A percentile compares a stretch with the other conserved stretches of the same genome.
These are phyloP conservation scores for Fraxinus xanthoxyloides DNA, from an alignment of 305 asterid genomes.

Conservation along the genomic window DNA sequence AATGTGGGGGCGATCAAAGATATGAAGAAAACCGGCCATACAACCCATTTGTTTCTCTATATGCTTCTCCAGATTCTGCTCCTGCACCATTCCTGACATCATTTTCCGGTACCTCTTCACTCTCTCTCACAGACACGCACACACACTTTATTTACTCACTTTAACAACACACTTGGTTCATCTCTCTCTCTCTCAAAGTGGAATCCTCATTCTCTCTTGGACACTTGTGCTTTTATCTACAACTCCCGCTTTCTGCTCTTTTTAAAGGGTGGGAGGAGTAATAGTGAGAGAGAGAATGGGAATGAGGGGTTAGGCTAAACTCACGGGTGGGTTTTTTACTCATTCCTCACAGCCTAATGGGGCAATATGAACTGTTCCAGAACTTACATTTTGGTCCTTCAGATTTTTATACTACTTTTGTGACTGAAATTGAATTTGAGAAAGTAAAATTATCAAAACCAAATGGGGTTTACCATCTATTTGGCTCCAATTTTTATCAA, in stretches of 20 bases:
- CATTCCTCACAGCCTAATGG: constrained; percentile 1
- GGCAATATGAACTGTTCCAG: background rate
- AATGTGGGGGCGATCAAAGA: constrained; percentile 83
- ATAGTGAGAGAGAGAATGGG: constrained; percentile 10
- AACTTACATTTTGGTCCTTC: constrained; percentile 17
- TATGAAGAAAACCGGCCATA: constrained; percentile 82
- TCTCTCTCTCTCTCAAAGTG: constrained; percentile 15
- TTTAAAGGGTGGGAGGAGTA: constrained; percentile 43
- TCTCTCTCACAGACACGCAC: background rate
- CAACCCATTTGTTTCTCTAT: constrained; percentile 67
- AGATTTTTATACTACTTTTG: background rate
- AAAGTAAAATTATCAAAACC: no score
- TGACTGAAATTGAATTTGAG: background rate
- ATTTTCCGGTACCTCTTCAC: constrained; percentile 28
- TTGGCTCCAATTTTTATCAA: background rate
- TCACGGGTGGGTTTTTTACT: constrained; percentile 14
- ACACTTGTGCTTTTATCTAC: constrained; percentile 10
- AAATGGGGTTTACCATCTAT: background rate
- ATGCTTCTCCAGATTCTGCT: constrained; percentile 54
- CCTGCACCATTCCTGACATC: constrained; percentile 42
- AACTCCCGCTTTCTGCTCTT: constrained; percentile 78
- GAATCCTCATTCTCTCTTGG: constrained; percentile 7
- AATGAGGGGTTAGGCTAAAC: constrained; percentile 32
- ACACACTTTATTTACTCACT: background rate
- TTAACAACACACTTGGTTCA: constrained; percentile 27